Base-by-base conservation (phyloP, 345 rosid genomes). In the Geranium rotundifolium region DNA sequence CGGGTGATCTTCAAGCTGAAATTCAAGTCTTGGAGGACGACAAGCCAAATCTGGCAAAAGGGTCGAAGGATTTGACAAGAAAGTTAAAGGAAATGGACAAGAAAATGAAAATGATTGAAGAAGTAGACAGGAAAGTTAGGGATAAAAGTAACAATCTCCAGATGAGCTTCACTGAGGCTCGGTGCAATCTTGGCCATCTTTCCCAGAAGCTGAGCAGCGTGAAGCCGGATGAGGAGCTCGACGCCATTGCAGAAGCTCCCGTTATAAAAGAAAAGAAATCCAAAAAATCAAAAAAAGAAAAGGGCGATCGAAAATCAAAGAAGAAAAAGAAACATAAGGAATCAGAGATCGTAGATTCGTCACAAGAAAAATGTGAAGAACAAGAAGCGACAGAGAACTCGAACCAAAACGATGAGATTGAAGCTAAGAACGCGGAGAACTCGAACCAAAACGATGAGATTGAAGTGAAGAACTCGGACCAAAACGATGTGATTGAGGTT, bases 1-100 rank as follows among this genome's bases (percentile, higher is more conserved):
- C 88, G 0, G 80, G 77, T 37, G 91, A 85, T 19, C 95, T 90
- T 54, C 96, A 90, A 63, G 73, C 78, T 12, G 83, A 88, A 72
- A 85, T 95, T 56, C 83, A 58, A 63, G 62, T 59, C 19, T 72
- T 95, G 61, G 99, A 90, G 68, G 80, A 76, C 0, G 96, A 82
- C 23, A 85, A 84, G 58, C 74, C 72, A 1, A 41, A 58, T 5
- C 59, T 84, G 17, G 60, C 69, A 9, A 66, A 72, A 10, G 92
- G 75, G 31, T 82, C 84, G 57, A 72, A 63, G 0, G 71, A 81
- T 50, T 61, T 82, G 67, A 70, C 69, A 52, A 75, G 71, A 12
- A 85, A 79, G 84, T 77, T 88, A 54, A 80, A 52, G 64, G 84
- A 79, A 65, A 79, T 82, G 88, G 89, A 90, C 69, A 80, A 77